Conservation (phyloP, 441 rosid genomes). For the Adansonia gregorii region DNA sequence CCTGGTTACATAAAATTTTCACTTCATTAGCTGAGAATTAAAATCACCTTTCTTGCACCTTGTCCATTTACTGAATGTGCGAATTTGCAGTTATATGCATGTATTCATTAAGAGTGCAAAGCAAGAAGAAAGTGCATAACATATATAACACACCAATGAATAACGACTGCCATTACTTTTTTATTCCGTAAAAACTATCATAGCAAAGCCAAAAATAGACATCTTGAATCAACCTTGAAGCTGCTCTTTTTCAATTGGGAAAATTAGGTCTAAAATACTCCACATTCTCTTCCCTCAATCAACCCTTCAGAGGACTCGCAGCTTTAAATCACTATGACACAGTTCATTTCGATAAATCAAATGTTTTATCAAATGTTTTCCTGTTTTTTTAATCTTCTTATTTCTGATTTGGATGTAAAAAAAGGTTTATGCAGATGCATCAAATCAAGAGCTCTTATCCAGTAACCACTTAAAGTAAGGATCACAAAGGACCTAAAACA, state of each 20-base stretch:
- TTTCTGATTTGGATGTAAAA: neutral
- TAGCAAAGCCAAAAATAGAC: neutral
- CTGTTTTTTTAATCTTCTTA: neutral
- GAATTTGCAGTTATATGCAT: neutral
- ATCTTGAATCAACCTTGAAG: conserved; percentile 6
- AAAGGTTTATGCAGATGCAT: neutral
- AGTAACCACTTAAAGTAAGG: neutral
- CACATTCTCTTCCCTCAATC: neutral
- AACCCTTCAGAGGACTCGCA: neutral
- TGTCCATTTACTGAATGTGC: neutral
- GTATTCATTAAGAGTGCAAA: neutral
- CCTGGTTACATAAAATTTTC: conserved; percentile 46
- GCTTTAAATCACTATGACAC: neutral
- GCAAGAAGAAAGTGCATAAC: neutral
- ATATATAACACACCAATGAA: neutral
- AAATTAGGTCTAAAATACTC: neutral
- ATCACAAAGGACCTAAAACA: neutral
- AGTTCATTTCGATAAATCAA: conserved; percentile 4
- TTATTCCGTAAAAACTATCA: neutral
- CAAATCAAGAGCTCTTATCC: neutral
- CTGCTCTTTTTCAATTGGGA: neutral
- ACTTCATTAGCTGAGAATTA: conserved; percentile 29
- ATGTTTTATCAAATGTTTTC: neutral
- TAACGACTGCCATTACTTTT: neutral
- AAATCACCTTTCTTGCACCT: conserved; percentile 17